phyloP scores from a whole-genome alignment of 768 basidiomycete genomes.

The Phanerochaete carnosa region DNA sequence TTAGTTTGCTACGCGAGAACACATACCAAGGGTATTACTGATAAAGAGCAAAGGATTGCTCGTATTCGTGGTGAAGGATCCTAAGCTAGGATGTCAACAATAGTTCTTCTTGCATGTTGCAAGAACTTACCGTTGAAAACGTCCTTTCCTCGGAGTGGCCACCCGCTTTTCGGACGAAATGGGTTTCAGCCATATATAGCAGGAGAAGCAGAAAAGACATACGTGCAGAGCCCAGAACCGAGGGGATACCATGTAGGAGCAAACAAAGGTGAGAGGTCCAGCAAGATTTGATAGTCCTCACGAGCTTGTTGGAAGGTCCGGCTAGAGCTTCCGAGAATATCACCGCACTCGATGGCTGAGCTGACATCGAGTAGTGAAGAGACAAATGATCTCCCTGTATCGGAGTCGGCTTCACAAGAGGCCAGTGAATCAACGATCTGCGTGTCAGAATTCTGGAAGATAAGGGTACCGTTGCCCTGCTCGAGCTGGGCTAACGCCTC shows the following conservation, averaged over 20 bases:
- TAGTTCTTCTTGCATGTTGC: not conserved
- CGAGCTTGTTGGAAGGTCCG: not conserved
- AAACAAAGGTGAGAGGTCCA: not conserved
- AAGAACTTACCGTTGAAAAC: not conserved
- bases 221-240: not conserved
- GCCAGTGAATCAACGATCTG: no score
- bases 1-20: not conserved
- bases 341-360: not conserved
- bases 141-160: not conserved
- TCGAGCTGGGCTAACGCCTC: conserved; percentile 3
- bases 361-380: not conserved
- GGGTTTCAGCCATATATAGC: not conserved
- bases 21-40: conserved; percentile 1
- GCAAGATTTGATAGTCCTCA: not conserved
- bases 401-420: no score
- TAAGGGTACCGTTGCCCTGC: not conserved
- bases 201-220: not conserved
- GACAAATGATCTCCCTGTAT: no score
- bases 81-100: not conserved
- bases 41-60: conserved; percentile 1
- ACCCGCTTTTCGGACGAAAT: not conserved
- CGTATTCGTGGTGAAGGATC: conserved; percentile 1
- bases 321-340: not conserved
- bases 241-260: not conserved
- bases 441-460: not conserved